Conservation (phyloP, 176 grass and related monocot genomes). For the Musa itinerans region DNA sequence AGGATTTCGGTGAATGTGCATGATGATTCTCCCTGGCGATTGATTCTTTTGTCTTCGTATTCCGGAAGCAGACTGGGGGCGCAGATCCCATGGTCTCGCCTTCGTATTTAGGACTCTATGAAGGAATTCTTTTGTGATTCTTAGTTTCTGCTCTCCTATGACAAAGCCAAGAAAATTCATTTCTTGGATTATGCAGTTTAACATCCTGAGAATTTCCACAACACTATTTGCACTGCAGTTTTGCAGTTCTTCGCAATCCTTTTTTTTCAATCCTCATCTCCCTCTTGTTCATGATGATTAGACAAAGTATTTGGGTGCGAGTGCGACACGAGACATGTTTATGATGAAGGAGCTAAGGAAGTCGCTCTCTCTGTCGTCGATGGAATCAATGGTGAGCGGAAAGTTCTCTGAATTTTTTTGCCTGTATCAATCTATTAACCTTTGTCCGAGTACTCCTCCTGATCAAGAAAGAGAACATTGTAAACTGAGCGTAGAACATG, state of each 20-base stretch:
- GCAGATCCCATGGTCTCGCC: too few species aligned
- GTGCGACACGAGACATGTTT: conserved; percentile 62
- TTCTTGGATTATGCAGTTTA: not conserved
- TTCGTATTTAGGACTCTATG: too few species aligned
- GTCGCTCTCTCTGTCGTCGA: conserved; percentile 73
- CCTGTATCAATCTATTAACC: not conserved
- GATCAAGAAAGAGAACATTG: too few species aligned
- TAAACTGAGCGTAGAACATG: conserved; percentile 1
- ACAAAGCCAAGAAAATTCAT: not conserved
- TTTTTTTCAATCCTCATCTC: not conserved
- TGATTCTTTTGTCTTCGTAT: too few species aligned
- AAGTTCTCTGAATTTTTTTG: not conserved
- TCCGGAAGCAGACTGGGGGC: too few species aligned
- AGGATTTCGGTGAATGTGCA: too few species aligned
- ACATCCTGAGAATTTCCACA: not conserved
- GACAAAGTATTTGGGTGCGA: conserved; percentile 74
- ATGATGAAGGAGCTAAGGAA: conserved; percentile 71
- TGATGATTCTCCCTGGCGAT: too few species aligned
- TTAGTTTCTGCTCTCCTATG: too few species aligned
- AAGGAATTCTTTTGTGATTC: too few species aligned
- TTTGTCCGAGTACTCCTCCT: too few species aligned
- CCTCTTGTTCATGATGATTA: conserved; percentile 11
- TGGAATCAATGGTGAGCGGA: conserved; percentile 74
- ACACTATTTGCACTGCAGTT: not conserved
- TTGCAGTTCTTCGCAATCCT: not conserved